Base-by-base conservation (phyloP, 73 alveolate species). In the Paramecium sonneborni region DNA sequence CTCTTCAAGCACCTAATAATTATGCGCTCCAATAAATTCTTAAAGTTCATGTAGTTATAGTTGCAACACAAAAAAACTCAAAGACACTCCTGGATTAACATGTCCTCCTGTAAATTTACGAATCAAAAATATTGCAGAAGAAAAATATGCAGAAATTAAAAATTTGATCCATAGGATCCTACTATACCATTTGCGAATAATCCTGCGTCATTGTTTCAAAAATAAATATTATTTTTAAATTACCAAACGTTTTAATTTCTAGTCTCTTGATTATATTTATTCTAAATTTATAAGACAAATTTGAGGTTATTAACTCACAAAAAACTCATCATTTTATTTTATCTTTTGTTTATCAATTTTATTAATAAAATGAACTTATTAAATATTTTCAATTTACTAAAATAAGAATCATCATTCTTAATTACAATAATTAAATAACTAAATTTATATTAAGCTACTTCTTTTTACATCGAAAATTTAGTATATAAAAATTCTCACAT, bases 51-150 rank as follows among this genome's bases (percentile, higher is more conserved):
- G 85, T 18, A 68, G 9, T 68, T 20, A 68, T 68, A 68, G 85
- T 68, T 6, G 10, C 85, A 28, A 18, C 85, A 68, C 85, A 68
- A 18, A 68, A 68, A 68, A 68, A 28, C 85, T 68, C 18, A 68
- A 68, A 18, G 85, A 68, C 8, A 68, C 85, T 10, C 52, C 85
- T 5, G 85, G 85, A 68, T 68, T 68, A 7, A 68, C 85, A 68
- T 68, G 85, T 7, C 85, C 85, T 5, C 85, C 85, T 24, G 85
- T 68, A 28, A 68, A 68, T 68, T 28, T 68, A 24, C 85, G 23
- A 10, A 46, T 23, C 5, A 68, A 6, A 20, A 68, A 68, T 68
- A 68, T 23, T 10, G 85, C 85, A 68, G 85, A 41, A 68, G 6
- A 68, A 5, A 68, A 68, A 24, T 68, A 68, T 6, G 55, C 41